A percentile compares a stretch with the other conserved stretches of the same genome.
Conservation (phyloP, 2,329 filamentous ascomycete genomes). For the Exophiala bonariae region DNA sequence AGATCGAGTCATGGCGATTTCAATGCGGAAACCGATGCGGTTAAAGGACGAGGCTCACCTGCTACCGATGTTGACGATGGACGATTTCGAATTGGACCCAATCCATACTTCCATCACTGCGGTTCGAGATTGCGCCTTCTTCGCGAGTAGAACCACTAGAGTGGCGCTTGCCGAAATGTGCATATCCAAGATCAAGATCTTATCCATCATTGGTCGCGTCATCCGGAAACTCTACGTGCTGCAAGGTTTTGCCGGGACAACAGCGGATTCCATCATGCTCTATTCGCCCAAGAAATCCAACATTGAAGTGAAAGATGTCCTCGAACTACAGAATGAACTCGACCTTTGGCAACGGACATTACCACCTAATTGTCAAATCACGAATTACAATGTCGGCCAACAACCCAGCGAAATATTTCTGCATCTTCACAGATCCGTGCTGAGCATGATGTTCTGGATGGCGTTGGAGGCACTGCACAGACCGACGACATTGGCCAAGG, state of each 20-base stretch:
- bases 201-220: conserved; percentile 17
- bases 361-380: conserved; percentile 8
- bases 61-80: conserved; percentile 8
- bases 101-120: conserved; percentile 8
- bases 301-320: conserved; percentile 8
- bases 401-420: conserved; percentile 11
- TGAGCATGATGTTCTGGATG: conserved; percentile 20
- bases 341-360: conserved; percentile 18
- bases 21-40: conserved; percentile 86
- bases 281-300: conserved; percentile 17
- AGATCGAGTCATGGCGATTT: conserved; percentile 85
- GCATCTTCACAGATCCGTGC: conserved; percentile 12
- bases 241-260: conserved; percentile 17
- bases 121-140: conserved; percentile 9
- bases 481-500: conserved; percentile 14
- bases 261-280: conserved; percentile 19
- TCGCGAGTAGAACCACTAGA: conserved; percentile 6
- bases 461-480: conserved; percentile 19
- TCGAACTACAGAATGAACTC: conserved; percentile 15
- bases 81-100: conserved; percentile 17
- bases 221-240: conserved; percentile 16
- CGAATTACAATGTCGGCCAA: conserved; percentile 4
- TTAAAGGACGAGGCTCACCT: conserved; percentile 71
- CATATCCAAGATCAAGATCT: conserved; percentile 15
- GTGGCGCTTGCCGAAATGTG: conserved; percentile 19